phyloP scores from a whole-genome alignment of 768 basidiomycete species.

The Steccherinum ochraceum region DNA sequence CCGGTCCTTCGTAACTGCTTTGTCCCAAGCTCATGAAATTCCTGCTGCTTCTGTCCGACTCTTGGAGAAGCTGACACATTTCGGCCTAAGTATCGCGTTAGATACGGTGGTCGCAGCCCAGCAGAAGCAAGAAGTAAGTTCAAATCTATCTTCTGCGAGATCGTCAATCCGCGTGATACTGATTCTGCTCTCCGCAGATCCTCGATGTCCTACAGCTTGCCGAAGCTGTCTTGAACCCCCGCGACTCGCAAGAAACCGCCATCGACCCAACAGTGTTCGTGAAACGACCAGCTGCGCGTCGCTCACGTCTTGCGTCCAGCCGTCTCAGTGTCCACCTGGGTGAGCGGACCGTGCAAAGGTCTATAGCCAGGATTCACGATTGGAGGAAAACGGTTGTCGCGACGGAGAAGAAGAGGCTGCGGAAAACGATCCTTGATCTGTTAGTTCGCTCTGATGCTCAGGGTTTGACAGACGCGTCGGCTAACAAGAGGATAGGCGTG shows the following conservation, averaged over 20 bases:
- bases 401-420: slow-evolving; percentile 66
- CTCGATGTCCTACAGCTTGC: slow-evolving; percentile 51
- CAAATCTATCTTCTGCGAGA: not conserved
- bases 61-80: slow-evolving; percentile 63
- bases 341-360: slow-evolving; percentile 57
- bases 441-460: too few relatives aligned
- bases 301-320: slow-evolving; percentile 48
- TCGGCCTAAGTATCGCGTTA: slow-evolving; percentile 61
- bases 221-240: slow-evolving; percentile 45
- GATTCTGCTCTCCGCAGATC: slow-evolving; percentile 34
- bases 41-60: slow-evolving; percentile 32
- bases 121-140: slow-evolving; percentile 70
- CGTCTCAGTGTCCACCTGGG: slow-evolving; percentile 59
- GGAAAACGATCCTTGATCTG: slow-evolving; percentile 72
- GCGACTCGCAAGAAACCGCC: slow-evolving; percentile 33
- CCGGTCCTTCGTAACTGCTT: slow-evolving; percentile 43
- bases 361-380: slow-evolving; percentile 54
- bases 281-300: slow-evolving; percentile 34
- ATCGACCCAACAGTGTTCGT: slow-evolving; percentile 54
- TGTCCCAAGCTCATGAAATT: slow-evolving; percentile 26
- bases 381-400: slow-evolving; percentile 66
- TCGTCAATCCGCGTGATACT: too few relatives aligned
- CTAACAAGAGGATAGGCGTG: slow-evolving; percentile 64
- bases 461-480: too few relatives aligned
- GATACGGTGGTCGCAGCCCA: slow-evolving; percentile 51